Evolutionary conservation across 768 basidiomycete genomes (phyloP).

Genomic region (Candolleomyces efflorescens): DNA sequence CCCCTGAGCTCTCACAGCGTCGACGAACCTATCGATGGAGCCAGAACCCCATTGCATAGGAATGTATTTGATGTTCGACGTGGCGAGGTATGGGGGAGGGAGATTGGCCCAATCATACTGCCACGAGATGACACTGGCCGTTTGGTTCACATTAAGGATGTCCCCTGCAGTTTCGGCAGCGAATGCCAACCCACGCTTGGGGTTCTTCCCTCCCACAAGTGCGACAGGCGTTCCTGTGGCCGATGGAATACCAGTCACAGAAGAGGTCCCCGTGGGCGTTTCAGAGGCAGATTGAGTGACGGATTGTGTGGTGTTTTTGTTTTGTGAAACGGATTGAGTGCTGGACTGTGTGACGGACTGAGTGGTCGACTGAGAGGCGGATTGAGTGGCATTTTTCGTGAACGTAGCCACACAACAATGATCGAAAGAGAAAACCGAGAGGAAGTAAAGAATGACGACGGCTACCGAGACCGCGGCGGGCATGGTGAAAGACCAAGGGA

Average conservation of each 20-base stretch:
- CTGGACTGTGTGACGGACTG: too few relatives aligned
- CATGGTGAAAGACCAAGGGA: background rate
- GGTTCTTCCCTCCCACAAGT: conserved; percentile 28
- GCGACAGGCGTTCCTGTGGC: conserved; percentile 12
- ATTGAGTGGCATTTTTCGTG: too few relatives aligned
- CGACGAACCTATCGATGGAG: conserved; percentile 33
- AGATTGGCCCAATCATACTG: conserved; percentile 52
- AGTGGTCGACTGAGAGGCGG: too few relatives aligned
- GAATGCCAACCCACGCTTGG: conserved; percentile 44
- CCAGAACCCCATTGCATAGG: conserved; percentile 53
- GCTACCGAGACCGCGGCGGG: conserved; percentile 3
- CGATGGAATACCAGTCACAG: background rate
- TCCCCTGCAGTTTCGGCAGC: conserved; percentile 37
- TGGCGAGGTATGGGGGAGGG: conserved; percentile 38
- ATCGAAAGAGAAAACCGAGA: background rate
- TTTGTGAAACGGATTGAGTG: too few relatives aligned
- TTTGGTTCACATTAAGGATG: conserved; percentile 41
- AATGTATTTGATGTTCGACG: conserved; percentile 41
- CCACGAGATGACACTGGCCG: conserved; percentile 40
- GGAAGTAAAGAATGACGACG: background rate
- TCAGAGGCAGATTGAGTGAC: background rate
- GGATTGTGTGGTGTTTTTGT: too few relatives aligned
- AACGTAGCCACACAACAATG: background rate
- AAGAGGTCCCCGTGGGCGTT: background rate
- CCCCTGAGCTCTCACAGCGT: conserved; percentile 38